A percentile compares a stretch with the other conserved stretches of the same genome.
Evolutionary conservation across 2,329 filamentous ascomycete genomes (phyloP).

Genomic region (Sporothrix pallida): DNA sequence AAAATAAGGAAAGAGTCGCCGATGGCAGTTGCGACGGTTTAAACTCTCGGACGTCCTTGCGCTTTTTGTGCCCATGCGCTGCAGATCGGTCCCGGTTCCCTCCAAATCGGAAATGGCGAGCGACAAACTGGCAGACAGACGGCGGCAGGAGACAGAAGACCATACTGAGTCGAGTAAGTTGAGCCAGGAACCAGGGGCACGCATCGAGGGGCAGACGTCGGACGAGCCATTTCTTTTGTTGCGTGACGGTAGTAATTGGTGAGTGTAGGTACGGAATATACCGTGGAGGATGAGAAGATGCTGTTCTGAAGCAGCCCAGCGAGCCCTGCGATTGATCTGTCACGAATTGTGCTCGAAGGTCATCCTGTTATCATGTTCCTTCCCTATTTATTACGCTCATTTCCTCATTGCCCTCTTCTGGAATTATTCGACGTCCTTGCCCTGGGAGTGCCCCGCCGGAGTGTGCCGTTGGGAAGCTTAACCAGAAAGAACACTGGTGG

Average conservation of each 20-base stretch:
- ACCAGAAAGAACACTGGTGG: background rate
- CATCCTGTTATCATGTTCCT: background rate
- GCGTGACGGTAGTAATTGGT: background rate
- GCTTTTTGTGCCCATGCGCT: constrained; percentile 16
- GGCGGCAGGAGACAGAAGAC: background rate
- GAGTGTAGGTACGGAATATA: background rate
- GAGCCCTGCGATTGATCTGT: background rate
- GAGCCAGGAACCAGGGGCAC: constrained; percentile 4
- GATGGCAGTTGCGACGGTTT: background rate
- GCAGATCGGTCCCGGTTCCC: background rate
- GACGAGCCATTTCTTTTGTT: background rate
- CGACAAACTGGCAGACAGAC: background rate
- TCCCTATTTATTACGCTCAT: background rate
- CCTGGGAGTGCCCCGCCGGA: background rate
- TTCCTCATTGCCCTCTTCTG: constrained; percentile 14
- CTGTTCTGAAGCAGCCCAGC: too few species aligned
- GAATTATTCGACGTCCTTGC: background rate
- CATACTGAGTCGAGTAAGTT: too few species aligned
- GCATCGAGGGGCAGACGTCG: background rate
- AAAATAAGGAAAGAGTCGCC: background rate
- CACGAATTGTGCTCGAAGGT: background rate
- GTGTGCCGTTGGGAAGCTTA: background rate
- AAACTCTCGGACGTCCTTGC: constrained; percentile 1
- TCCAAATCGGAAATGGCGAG: background rate
- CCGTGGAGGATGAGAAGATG: too few species aligned